These are phyloP conservation scores for Platismatia glauca DNA, from an alignment of 495 filamentous ascomycete genomes.

Conservation along the genomic window DNA sequence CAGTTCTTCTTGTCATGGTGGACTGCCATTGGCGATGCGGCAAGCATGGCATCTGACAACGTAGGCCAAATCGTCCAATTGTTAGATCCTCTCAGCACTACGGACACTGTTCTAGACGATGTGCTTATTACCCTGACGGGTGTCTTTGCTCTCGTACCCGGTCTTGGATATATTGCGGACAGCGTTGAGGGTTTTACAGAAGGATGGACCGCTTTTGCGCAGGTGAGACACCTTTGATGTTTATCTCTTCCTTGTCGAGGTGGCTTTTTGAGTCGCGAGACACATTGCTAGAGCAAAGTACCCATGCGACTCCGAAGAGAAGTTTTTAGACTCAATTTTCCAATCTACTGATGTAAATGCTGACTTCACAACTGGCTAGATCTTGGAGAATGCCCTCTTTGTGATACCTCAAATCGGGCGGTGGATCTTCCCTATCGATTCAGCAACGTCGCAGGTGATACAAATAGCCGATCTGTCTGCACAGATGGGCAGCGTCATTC, in stretches of 20 bases:
- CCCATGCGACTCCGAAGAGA: no score
- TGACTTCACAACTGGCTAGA: no score
- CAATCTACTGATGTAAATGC: no score
- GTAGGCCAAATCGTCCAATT: conserved; percentile 18
- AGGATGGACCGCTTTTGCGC: conserved; percentile 3
- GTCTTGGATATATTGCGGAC: not conserved
- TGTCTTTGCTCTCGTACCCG: conserved; percentile 17
- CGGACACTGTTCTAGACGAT: conserved; percentile 15
- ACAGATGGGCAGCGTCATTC: conserved; percentile 14
- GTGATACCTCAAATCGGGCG: conserved; percentile 18
- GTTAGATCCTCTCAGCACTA: conserved; percentile 8
- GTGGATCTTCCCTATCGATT: conserved; percentile 18
- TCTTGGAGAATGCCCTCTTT: conserved; percentile 17
- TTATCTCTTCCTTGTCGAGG: no score
- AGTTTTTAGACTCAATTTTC: no score
- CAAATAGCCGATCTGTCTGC: conserved; percentile 17
- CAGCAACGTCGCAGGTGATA: conserved; percentile 7
- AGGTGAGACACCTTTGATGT: no score
- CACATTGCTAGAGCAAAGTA: no score
- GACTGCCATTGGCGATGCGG: conserved; percentile 16
- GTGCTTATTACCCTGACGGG: conserved; percentile 19
- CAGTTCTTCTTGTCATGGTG: conserved; percentile 23
- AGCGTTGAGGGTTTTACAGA: not conserved
- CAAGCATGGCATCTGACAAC: conserved; percentile 13
- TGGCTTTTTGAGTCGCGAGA: no score